These are phyloP conservation scores for Cryoendolithus antarcticus DNA, from an alignment of 2,329 filamentous ascomycete species.

Conservation along the genomic window DNA sequence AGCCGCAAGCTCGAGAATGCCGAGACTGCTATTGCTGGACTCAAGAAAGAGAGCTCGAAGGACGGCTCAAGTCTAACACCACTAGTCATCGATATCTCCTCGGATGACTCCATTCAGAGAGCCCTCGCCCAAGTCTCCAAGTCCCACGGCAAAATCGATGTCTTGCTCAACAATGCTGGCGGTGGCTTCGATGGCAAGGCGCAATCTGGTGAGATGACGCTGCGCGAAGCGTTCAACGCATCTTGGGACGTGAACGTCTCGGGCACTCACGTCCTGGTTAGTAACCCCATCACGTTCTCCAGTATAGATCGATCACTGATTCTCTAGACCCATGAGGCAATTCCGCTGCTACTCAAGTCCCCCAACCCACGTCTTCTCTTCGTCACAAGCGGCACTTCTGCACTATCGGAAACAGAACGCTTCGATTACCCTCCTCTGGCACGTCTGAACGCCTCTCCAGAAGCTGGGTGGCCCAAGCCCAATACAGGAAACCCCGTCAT, in stretches of 20 bases:
- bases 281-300: too few relatives aligned
- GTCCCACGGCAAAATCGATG: constrained; percentile 37
- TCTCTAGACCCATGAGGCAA: constrained; percentile 17
- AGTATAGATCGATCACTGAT: too few relatives aligned
- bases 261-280: constrained; percentile 24
- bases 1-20: constrained; percentile 41
- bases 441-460: constrained; percentile 13
- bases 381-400: constrained; percentile 30
- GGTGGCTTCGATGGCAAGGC: constrained; percentile 32
- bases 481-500: constrained; percentile 14
- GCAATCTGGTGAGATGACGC: constrained; percentile 14
- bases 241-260: constrained; percentile 28
- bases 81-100: constrained; percentile 42
- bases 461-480: constrained; percentile 38
- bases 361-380: constrained; percentile 26
- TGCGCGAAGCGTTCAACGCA: constrained; percentile 26
- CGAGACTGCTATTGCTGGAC: constrained; percentile 31
- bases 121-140: constrained; percentile 32
- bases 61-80: constrained; percentile 32
- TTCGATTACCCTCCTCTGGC: constrained; percentile 16
- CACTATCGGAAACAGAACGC: constrained; percentile 24
- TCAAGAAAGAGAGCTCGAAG: constrained; percentile 30
- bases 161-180: constrained; percentile 47
- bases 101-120: constrained; percentile 39
- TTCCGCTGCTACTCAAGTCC: constrained; percentile 27